Evolutionary conservation across 148 eudicot genomes (phyloP).

Genomic region (Rhododendron vialii): DNA sequence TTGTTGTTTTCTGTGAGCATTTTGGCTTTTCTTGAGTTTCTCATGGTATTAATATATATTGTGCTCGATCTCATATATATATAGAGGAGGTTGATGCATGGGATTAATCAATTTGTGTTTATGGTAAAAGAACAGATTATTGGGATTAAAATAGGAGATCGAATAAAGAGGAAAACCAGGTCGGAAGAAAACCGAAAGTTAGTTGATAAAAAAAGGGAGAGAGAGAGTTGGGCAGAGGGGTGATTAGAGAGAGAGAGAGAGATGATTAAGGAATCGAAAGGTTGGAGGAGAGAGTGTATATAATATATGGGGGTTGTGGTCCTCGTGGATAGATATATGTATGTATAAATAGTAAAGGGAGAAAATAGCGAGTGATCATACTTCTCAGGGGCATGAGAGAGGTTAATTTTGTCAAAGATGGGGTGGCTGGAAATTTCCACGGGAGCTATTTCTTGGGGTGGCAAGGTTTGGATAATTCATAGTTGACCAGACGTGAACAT

Average conservation of each 20-base stretch:
- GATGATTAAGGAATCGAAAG: conserved; percentile 8
- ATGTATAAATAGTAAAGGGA: background rate
- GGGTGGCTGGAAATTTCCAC: background rate
- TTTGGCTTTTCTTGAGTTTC: background rate
- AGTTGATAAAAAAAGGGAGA: background rate
- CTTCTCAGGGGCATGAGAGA: background rate
- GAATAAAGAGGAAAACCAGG: conserved; percentile 16
- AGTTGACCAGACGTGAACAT: background rate
- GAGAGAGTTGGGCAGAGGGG: background rate
- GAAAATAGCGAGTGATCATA: background rate
- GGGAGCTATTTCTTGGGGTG: background rate
- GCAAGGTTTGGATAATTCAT: background rate
- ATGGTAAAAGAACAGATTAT: background rate
- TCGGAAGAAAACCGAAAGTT: conserved; percentile 16
- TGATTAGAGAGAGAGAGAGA: background rate
- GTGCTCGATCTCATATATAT: background rate
- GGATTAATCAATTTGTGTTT: background rate
- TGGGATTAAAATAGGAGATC: background rate
- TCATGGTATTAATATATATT: background rate
- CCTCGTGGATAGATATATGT: too few relatives aligned
- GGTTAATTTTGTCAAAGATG: background rate
- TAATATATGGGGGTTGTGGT: background rate
- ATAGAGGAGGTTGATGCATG: background rate
- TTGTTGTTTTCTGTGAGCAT: conserved; percentile 7
- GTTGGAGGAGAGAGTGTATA: background rate